Evolutionary conservation across 495 filamentous ascomycete species (phyloP), one percentile per base, ranked within the genome.

Genomic region (Bacidia rubella): DNA sequence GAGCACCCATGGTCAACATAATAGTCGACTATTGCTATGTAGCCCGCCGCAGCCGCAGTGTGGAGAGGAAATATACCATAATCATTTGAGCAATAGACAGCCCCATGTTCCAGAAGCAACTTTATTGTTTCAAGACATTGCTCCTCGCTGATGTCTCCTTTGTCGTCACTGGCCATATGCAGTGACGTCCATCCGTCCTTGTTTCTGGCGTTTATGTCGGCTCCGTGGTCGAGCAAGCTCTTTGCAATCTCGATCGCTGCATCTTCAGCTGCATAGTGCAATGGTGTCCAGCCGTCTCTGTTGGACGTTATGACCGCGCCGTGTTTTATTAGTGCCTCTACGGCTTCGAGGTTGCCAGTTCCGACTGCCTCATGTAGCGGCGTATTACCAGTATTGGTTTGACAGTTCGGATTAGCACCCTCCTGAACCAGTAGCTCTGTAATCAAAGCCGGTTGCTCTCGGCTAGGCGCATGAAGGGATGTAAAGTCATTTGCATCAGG

Each of bases 241-340:
- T 25, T 20, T 1, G 50, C 53, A 29, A 50, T 56, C 35, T 59
- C 57, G 39, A 53, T 53, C 17, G 56, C 17, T 19, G 50, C 54
- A 32, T 21, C 11, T n/a, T 48, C 25, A 38, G 50, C 55, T 26
- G 54, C 49, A 39, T 53, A 56, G 39, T 56, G 53, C n/a, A 59
- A 44, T 11, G 57, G 57, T 12, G 57, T 56, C 25, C 47, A 26
- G 3, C 57, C 57, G 24, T 47, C 11, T 2, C 22, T 53, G 26
- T 59, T 49, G 11, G 29, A 25, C 23, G 47, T 43, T 23, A 23
- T 29, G 29, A 44, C 48, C n/a, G 45, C 45, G 3, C 57, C 57
- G 9, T 27, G 47, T 10, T 32, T 44, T 2, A 59, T 35, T 12
- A 59, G 41, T 7, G 19, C n/a, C 23, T 44, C 23, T 7, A 56